Percentiles rank a stretch among this genome's conserved stretches.
These are phyloP conservation scores for Rhizomucor miehei DNA, from an alignment of 371 early-diverging fungal species.

Conservation along the genomic window DNA sequence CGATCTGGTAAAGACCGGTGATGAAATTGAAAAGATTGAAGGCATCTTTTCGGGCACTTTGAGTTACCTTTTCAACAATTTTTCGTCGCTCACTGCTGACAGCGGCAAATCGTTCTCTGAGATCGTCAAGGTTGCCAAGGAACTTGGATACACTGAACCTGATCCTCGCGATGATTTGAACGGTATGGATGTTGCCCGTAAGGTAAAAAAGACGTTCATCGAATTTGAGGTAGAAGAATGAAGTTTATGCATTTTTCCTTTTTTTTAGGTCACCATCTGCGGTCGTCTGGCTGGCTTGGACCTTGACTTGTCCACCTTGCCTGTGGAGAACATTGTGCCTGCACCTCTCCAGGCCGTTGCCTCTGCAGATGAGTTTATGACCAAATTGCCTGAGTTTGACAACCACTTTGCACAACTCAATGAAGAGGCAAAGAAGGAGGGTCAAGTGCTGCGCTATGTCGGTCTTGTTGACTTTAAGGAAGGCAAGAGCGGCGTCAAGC, in stretches of 20 bases:
- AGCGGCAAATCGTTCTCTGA: conserved; percentile 71
- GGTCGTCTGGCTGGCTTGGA: conserved; percentile 86
- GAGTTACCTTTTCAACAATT: conserved; percentile 94
- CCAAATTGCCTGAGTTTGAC: conserved; percentile 80
- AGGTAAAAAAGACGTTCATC: conserved; percentile 45
- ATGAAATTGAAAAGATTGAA: conserved; percentile 87
- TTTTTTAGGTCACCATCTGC: conserved; percentile 73
- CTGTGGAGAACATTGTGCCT: conserved; percentile 95
- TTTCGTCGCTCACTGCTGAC: conserved; percentile 63
- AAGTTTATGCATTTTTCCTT: neutral
- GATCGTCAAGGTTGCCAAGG: conserved; percentile 87
- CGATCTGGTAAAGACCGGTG: conserved; percentile 90
- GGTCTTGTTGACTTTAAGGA: conserved; percentile 79
- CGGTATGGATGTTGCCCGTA: conserved; percentile 98
- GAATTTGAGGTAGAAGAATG: neutral
- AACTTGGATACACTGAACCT: conserved; percentile 96
- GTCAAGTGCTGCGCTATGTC: conserved; percentile 88
- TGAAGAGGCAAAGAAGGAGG: conserved; percentile 63
- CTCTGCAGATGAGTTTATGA: conserved; percentile 82
- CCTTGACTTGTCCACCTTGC: conserved; percentile 70
- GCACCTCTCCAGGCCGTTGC: conserved; percentile 69
- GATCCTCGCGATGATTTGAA: conserved; percentile 98
- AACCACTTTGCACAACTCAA: conserved; percentile 78
- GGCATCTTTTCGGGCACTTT: conserved; percentile 97
- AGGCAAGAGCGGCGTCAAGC: conserved; percentile 73